These are phyloP conservation scores for Fennellomyces sp. DNA, from an alignment of 371 early-diverging fungal species.

Conservation along the genomic window DNA sequence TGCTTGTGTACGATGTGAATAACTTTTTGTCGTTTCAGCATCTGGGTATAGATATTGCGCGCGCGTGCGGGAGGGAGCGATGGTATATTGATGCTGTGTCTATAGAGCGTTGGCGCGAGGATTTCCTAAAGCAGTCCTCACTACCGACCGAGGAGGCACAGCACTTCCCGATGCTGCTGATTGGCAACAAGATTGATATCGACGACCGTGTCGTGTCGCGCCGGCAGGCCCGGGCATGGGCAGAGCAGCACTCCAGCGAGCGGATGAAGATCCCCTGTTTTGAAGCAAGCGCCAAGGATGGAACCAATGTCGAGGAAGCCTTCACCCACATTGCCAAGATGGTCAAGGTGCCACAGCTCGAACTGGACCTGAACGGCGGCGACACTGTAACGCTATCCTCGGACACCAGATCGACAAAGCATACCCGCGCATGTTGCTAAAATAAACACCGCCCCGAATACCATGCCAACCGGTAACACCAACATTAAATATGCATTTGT, in stretches of 20 bases:
- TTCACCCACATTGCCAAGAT: constrained; percentile 81
- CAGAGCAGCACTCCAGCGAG: constrained; percentile 40
- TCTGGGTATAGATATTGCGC: constrained; percentile 82
- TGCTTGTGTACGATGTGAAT: constrained; percentile 95
- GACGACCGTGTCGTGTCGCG: constrained; percentile 74
- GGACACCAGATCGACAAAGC: constrained; percentile 4
- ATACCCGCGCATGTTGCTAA: constrained; percentile 2
- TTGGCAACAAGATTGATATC: constrained; percentile 24
- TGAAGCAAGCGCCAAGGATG: constrained; percentile 93
- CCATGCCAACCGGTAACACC: too few species aligned
- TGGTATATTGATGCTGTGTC: constrained; percentile 46
- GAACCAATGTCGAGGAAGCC: constrained; percentile 81
- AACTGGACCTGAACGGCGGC: constrained; percentile 48
- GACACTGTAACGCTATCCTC: constrained; percentile 19
- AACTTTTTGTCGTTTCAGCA: constrained; percentile 61
- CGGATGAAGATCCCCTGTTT: constrained; percentile 74
- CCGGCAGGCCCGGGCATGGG: constrained; percentile 66
- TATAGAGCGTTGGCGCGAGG: constrained; percentile 91
- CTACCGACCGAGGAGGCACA: constrained; percentile 20
- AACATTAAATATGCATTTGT: too few species aligned
- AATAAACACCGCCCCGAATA: too few species aligned
- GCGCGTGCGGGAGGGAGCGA: constrained; percentile 42
- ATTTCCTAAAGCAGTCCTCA: constrained; percentile 63
- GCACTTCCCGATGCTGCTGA: constrained; percentile 29
- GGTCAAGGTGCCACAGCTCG: constrained; percentile 55